Percentiles rank a stretch among this genome's conserved stretches.
Evolutionary conservation across 1,284 basidiomycete species (phyloP).

Genomic region (Peniophora sp.): DNA sequence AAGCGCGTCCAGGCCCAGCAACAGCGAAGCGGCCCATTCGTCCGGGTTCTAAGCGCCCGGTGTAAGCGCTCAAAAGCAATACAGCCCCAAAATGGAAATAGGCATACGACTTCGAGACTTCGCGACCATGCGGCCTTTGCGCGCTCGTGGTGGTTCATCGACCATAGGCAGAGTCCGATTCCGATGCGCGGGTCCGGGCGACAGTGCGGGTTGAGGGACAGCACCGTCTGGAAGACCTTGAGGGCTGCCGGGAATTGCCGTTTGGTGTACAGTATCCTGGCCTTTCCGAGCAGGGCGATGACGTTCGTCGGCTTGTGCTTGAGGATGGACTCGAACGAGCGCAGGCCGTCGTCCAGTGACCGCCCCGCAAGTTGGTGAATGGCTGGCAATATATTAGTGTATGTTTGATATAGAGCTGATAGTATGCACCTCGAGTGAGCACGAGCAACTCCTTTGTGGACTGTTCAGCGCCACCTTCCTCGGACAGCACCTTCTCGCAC

Average conservation of each 20-base stretch:
- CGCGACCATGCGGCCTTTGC: conserved; percentile 86
- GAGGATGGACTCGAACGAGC: conserved; percentile 80
- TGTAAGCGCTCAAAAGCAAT: conserved; percentile 6
- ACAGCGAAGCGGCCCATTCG: conserved; percentile 68
- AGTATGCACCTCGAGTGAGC: conserved; percentile 55
- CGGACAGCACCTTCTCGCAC: conserved; percentile 45
- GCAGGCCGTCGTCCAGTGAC: conserved; percentile 71
- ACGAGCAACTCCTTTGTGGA: conserved; percentile 44
- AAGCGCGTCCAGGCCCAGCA: conserved; percentile 79
- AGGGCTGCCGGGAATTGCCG: conserved; percentile 75
- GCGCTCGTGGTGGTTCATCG: conserved; percentile 70
- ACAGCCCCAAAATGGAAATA: neutral
- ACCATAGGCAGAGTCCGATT: conserved; percentile 88
- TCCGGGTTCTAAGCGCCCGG: conserved; percentile 52
- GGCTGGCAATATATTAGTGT: conserved; percentile 32
- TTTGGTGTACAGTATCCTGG: conserved; percentile 75
- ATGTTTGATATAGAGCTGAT: conserved; percentile 7
- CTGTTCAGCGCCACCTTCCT: conserved; percentile 37
- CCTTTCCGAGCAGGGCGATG: conserved; percentile 76
- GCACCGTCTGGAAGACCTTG: conserved; percentile 76
- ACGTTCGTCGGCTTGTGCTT: conserved; percentile 75
- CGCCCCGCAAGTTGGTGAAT: conserved; percentile 77
- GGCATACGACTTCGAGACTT: conserved; percentile 70
- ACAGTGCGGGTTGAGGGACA: conserved; percentile 70
- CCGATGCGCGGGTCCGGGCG: conserved; percentile 88